Percentiles rank a stretch among this genome's conserved stretches.
phyloP scores from a whole-genome alignment of 768 basidiomycete genomes.

The Leccinum boreale region DNA sequence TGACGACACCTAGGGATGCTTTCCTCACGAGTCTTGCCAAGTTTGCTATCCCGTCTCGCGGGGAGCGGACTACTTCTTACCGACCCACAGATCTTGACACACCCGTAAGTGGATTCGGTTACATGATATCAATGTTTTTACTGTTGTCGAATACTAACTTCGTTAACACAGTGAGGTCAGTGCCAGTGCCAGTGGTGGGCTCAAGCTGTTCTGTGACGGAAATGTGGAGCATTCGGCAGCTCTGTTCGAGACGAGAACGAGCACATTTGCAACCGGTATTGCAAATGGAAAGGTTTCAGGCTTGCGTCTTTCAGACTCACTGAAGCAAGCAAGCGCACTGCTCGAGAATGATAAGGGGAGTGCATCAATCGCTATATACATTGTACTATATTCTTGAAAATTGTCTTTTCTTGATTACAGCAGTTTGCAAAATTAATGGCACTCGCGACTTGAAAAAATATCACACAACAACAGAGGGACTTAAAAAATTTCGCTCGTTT shows the following conservation, averaged over 20 bases:
- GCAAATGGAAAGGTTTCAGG: not conserved
- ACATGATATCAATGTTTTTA: too few relatives aligned
- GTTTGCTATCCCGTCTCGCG: conserved; percentile 82
- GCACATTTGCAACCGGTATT: not conserved
- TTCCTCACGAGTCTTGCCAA: conserved; percentile 88
- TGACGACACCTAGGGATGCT: conserved; percentile 87
- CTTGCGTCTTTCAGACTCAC: not conserved
- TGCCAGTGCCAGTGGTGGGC: not conserved
- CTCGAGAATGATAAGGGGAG: not conserved
- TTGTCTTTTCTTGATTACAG: too few relatives aligned
- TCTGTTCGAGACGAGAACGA: not conserved
- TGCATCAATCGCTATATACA: not conserved
- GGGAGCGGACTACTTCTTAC: not conserved
- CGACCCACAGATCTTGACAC: not conserved
- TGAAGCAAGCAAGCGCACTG: not conserved
- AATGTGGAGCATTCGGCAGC: not conserved
- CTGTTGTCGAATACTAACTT: too few relatives aligned
- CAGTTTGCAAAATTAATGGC: too few relatives aligned
- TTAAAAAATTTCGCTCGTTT: too few relatives aligned
- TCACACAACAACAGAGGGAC: too few relatives aligned
- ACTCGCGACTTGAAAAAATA: too few relatives aligned
- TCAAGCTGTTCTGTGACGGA: not conserved
- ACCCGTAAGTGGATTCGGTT: not conserved
- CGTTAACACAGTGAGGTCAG: not conserved
- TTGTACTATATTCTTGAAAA: too few relatives aligned